phyloP scores from a whole-genome alignment of 352 stramenopile species.

The Phytophthora cactorum region DNA sequence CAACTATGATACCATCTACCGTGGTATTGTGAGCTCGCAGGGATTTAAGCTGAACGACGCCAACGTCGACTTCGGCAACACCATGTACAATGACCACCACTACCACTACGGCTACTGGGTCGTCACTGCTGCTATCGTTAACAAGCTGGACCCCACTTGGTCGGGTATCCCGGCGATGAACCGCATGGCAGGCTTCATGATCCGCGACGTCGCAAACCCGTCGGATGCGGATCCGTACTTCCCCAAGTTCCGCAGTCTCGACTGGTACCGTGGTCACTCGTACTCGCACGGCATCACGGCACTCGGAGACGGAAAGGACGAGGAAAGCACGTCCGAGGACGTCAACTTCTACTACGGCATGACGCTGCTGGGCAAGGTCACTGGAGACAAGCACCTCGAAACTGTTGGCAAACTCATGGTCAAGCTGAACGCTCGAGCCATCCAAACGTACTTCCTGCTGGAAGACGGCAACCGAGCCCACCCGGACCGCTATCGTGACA shows the following conservation, averaged over 20 bases:
- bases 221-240: conserved; percentile 48
- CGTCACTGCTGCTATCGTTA: conserved; percentile 44
- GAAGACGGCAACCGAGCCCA: conserved; percentile 51
- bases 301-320: conserved; percentile 50
- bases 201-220: conserved; percentile 53
- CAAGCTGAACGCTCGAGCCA: conserved; percentile 51
- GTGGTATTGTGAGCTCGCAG: conserved; percentile 53
- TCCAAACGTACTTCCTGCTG: conserved; percentile 59
- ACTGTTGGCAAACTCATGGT: conserved; percentile 54
- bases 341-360: conserved; percentile 58
- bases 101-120: conserved; percentile 63
- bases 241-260: conserved; percentile 51
- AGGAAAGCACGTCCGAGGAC: conserved; percentile 61
- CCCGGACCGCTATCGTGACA: conserved; percentile 45
- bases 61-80: conserved; percentile 61
- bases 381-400: conserved; percentile 37
- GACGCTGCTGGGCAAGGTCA: conserved; percentile 45
- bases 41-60: conserved; percentile 46
- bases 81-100: conserved; percentile 66
- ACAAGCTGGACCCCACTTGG: conserved; percentile 52
- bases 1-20: conserved; percentile 55
- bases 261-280: conserved; percentile 59
- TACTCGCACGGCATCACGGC: conserved; percentile 57
- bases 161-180: conserved; percentile 41
- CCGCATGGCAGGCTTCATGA: conserved; percentile 40